These are phyloP conservation scores for Cladophialophora carrionii DNA, from an alignment of 2,329 filamentous ascomycete species.

Conservation along the genomic window DNA sequence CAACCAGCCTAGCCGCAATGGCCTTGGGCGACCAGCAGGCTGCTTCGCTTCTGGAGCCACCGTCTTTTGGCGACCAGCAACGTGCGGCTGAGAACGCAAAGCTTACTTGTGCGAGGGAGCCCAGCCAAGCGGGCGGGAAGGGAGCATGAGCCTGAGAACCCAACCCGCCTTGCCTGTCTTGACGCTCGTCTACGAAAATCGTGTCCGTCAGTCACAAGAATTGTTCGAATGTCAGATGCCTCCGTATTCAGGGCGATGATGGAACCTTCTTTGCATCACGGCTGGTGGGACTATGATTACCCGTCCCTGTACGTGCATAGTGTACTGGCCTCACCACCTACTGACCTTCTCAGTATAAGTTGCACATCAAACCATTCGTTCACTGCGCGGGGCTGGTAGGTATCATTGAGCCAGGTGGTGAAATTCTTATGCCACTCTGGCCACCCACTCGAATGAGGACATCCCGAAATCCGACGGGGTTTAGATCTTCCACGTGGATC, in stretches of 20 bases:
- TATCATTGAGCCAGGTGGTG: neutral
- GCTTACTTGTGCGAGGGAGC: constrained; percentile 3
- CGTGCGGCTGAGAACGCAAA: constrained; percentile 24
- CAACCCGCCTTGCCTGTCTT: neutral
- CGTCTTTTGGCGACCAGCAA: constrained; percentile 2
- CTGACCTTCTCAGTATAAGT: neutral
- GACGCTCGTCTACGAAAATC: neutral
- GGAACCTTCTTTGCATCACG: neutral
- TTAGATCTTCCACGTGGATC: neutral
- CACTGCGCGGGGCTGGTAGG: neutral
- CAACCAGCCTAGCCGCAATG: constrained; percentile 9
- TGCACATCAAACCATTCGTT: neutral
- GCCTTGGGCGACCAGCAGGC: neutral
- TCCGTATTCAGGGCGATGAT: neutral
- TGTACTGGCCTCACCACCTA: neutral
- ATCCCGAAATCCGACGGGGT: neutral
- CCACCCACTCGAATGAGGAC: neutral
- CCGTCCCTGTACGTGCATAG: neutral
- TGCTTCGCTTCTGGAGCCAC: neutral
- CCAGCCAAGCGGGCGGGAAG: neutral
- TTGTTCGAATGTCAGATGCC: constrained; percentile 1
- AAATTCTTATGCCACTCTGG: neutral
- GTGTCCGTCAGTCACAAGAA: neutral
- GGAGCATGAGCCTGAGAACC: neutral
- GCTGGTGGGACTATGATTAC: neutral